Evolutionary conservation across 805 yeast species (phyloP), one percentile per base, ranked within the genome.

Genomic region (Teunomyces pallodes): DNA sequence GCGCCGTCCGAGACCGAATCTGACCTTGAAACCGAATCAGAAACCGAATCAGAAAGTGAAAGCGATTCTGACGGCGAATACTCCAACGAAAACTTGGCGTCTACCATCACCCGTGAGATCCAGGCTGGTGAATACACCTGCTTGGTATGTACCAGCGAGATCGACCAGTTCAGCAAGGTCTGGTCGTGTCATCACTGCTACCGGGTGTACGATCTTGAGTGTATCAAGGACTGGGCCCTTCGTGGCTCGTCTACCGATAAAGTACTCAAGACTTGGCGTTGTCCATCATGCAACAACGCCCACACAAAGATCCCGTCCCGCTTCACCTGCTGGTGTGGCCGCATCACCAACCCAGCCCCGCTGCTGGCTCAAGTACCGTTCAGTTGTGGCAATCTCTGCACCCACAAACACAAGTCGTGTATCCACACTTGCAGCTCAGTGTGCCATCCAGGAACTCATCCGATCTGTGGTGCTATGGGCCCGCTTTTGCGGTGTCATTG

Each of bases 381-480:
- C 55, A 84, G 94, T 43, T 91, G 97, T 74, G 96, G 96, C 2
- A 90, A 87, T 60, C 76, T 88, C 0, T 90, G 97, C 69, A 77
- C 78, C 44, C 69, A 72, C 33, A 76, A 79, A 29, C 72, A 84
- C 44, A 62, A 66, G 1, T 60, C 65, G 4, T 87, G 97, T 62
- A 76, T 83, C 1, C 97, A 90, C 61, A 79, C 82, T 2, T 90
- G 97, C 60, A 66, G 87, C 1, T 67, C 82, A 3, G 75, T 77
- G 12, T 90, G 97, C 62, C 97, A 90, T 63, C 92, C 96, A 2
- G 97, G 96, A 0, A 86, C 90, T 1, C 97, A 91, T 65, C 82
- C 89, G 0, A 72, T 72, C 24, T 90, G 97, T 69, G 83, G 86
- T 10, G 90, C 96, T 1, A 66, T 86, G 61, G 90, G 92, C 0